Evolutionary conservation across 306 rosid genomes (phyloP).

Genomic region (Dicorynia guianensis): DNA sequence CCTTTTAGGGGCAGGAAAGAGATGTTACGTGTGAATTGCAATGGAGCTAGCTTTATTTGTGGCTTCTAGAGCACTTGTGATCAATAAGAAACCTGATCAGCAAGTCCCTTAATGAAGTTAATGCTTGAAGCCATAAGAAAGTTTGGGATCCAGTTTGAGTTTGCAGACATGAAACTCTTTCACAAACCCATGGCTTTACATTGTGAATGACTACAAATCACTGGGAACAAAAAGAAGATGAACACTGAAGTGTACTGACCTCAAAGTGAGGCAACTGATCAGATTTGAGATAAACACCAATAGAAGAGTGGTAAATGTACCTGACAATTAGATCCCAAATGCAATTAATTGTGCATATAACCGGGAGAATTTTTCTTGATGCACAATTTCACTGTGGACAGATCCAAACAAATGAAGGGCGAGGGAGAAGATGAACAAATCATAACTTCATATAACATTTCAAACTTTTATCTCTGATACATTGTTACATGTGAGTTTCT

Average conservation of each 20-base stretch:
- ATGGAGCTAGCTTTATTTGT: conserved; percentile 30
- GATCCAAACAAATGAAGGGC: conserved; percentile 1
- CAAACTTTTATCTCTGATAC: background rate
- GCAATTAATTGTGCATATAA: background rate
- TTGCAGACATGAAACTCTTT: background rate
- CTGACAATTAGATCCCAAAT: conserved; percentile 52
- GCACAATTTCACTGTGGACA: conserved; percentile 2
- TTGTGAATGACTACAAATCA: too few species aligned
- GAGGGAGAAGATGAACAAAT: background rate
- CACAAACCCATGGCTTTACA: background rate
- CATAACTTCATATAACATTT: conserved; percentile 1
- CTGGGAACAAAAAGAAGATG: conserved; percentile 11
- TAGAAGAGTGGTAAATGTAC: conserved; percentile 97
- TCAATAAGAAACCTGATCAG: background rate
- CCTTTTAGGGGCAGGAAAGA: conserved; percentile 20
- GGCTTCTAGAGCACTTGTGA: conserved; percentile 33
- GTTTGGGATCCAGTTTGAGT: too few species aligned
- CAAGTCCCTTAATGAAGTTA: background rate
- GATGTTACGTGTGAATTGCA: conserved; percentile 30
- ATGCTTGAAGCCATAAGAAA: too few species aligned
- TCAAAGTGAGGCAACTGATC: conserved; percentile 85
- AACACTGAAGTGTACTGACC: conserved; percentile 58
- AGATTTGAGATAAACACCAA: conserved; percentile 94
- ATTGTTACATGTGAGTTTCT: conserved; percentile 8
- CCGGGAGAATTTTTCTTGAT: background rate